Percentiles rank a stretch among this genome's conserved stretches.
Evolutionary conservation across 352 stramenopile species (phyloP).

Genomic region (Globisporangium nodosum): DNA sequence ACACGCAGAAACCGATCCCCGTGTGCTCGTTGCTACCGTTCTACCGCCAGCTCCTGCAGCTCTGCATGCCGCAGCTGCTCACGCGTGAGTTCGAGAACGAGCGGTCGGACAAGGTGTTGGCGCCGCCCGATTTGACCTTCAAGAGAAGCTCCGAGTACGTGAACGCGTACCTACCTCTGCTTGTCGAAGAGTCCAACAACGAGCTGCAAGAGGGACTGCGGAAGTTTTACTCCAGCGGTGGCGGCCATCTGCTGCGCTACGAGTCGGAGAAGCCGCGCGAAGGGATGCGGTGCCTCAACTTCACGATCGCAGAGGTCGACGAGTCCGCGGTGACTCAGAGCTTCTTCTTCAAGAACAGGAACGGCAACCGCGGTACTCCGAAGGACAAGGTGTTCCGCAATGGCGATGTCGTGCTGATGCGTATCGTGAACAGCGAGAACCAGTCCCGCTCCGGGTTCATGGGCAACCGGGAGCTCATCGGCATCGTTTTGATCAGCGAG

Average conservation of each 20-base stretch:
- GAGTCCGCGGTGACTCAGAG: conserved; percentile 18
- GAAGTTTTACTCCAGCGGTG: conserved; percentile 31
- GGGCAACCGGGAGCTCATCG: conserved; percentile 59
- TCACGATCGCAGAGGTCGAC: conserved; percentile 58
- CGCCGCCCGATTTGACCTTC: conserved; percentile 52
- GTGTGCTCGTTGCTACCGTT: conserved; percentile 74
- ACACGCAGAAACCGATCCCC: conserved; percentile 65
- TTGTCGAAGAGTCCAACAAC: conserved; percentile 81
- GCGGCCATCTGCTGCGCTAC: conserved; percentile 64
- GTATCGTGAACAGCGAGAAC: conserved; percentile 21
- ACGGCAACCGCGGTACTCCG: conserved; percentile 17
- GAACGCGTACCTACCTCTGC: conserved; percentile 67
- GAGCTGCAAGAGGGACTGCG: conserved; percentile 70
- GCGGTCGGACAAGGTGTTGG: conserved; percentile 42
- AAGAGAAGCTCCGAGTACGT: conserved; percentile 69
- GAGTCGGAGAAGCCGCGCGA: conserved; percentile 77
- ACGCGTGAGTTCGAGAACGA: conserved; percentile 59
- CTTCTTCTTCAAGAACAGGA: conserved; percentile 16
- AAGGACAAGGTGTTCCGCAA: conserved; percentile 77
- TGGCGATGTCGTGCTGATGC: conserved; percentile 69
- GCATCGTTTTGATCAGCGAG: conserved; percentile 72
- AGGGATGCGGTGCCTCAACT: conserved; percentile 76
- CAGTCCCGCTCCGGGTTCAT: conserved; percentile 23
- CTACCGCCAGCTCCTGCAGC: conserved; percentile 74
- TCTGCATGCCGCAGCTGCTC: conserved; percentile 70